phyloP scores from a whole-genome alignment of 495 filamentous ascomycete genomes.

The Rusavskia elegans region DNA sequence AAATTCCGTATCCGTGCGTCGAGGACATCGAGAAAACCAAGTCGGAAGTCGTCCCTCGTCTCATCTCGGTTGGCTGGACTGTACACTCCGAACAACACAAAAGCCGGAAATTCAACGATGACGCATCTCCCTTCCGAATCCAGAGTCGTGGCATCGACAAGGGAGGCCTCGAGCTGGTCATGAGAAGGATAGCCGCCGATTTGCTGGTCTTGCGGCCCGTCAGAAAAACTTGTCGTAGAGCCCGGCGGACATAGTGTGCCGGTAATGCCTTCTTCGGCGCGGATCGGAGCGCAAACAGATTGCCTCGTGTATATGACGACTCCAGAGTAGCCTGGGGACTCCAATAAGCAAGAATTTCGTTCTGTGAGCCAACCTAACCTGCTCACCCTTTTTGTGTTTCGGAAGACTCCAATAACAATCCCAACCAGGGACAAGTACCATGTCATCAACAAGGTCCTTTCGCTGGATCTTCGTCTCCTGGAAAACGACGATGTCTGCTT shows the following conservation, averaged over 20 bases:
- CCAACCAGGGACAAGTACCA: slow-evolving; percentile 92
- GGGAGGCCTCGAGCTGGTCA: slow-evolving; percentile 42
- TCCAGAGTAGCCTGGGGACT: slow-evolving; percentile 71
- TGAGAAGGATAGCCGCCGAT: slow-evolving; percentile 82
- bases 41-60: slow-evolving; percentile 66
- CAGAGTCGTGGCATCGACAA: slow-evolving; percentile 51
- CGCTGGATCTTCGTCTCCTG: slow-evolving; percentile 95
- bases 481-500: slow-evolving; percentile 87
- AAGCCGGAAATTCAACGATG: slow-evolving; percentile 88
- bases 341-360: background rate
- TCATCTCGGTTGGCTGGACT: slow-evolving; percentile 79
- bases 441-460: slow-evolving; percentile 86
- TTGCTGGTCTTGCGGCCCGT: slow-evolving; percentile 59
- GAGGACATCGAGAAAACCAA: slow-evolving; percentile 62
- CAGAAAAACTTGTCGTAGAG: slow-evolving; percentile 55
- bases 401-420: slow-evolving; percentile 93
- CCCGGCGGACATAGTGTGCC: slow-evolving; percentile 67
- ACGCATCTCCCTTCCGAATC: slow-evolving; percentile 89
- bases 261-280: slow-evolving; percentile 84
- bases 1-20: slow-evolving; percentile 77
- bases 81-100: slow-evolving; percentile 83
- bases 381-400: slow-evolving; percentile 73
- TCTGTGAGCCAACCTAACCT: background rate
- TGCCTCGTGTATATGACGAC: slow-evolving; percentile 93
- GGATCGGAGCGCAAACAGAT: slow-evolving; percentile 70